Conservation (phyloP, 306 rosid species). For the Sindora glabra region DNA sequence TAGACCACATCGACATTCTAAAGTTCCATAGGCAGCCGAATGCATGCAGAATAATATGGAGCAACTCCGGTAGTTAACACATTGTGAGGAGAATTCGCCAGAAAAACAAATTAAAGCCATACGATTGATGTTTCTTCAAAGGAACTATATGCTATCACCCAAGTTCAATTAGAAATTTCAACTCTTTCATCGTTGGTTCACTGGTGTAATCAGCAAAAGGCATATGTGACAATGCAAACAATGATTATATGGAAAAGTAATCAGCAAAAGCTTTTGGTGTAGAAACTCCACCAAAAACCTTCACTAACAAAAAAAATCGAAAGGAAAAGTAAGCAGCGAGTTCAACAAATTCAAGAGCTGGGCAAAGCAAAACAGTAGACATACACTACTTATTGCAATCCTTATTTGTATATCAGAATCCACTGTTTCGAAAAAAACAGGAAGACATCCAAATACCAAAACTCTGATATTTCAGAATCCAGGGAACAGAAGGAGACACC, state of each 20-base stretch:
- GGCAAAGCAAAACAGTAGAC: neutral
- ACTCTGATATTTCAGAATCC: neutral
- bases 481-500: neutral
- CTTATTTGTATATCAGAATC: neutral
- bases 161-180: neutral
- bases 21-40: neutral
- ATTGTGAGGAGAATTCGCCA: too few relatives aligned
- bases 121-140: neutral
- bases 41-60: too few relatives aligned
- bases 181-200: neutral
- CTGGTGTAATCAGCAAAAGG: too few relatives aligned
- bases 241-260: neutral
- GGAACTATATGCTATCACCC: neutral
- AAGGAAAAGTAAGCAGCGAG: too few relatives aligned
- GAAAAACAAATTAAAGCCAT: neutral
- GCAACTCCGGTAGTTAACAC: too few relatives aligned
- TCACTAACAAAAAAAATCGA: neutral
- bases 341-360: too few relatives aligned
- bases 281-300: neutral
- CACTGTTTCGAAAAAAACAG: neutral
- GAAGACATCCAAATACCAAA: neutral
- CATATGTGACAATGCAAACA: neutral
- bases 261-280: neutral
- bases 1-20: neutral
- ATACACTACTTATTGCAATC: neutral